Conservation (phyloP, 2,329 filamentous ascomycete genomes). For the Didymellaceae sp. region DNA sequence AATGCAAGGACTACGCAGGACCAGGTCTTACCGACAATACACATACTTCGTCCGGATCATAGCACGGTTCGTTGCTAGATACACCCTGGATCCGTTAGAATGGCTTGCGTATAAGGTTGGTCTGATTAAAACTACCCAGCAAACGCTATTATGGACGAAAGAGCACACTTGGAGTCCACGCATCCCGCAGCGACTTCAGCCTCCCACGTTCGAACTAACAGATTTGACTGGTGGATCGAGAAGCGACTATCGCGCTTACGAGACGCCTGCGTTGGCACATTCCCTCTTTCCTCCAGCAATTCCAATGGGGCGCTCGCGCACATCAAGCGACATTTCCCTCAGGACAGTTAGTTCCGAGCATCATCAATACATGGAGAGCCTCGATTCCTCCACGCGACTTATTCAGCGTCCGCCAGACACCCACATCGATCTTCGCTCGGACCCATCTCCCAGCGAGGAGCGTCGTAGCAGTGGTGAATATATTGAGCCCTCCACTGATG, state of each 20-base stretch:
- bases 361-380: slow-evolving; percentile 2
- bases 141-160: slow-evolving; percentile 35
- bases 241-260: slow-evolving; percentile 8
- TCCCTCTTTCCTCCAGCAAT: slow-evolving; percentile 29
- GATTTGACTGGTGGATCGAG: slow-evolving; percentile 16
- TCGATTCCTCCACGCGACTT: slow-evolving; percentile 14
- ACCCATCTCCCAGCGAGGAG: slow-evolving; percentile 9
- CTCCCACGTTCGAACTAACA: slow-evolving; percentile 25
- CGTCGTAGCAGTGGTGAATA: slow-evolving; percentile 6
- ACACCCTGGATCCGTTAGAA: slow-evolving; percentile 23
- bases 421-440: slow-evolving; percentile 6
- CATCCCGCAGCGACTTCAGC: neutral
- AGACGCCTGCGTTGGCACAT: slow-evolving; percentile 29
- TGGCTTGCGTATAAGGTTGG: slow-evolving; percentile 18
- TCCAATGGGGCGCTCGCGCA: slow-evolving; percentile 12
- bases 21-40: slow-evolving; percentile 29
- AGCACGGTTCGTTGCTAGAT: slow-evolving; percentile 17
- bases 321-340: slow-evolving; percentile 22
- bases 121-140: slow-evolving; percentile 28
- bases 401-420: slow-evolving; percentile 18
- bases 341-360: neutral
- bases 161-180: slow-evolving; percentile 16
- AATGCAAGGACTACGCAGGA: slow-evolving; percentile 33
- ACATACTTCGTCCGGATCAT: slow-evolving; percentile 22
- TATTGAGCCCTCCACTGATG: neutral